phyloP scores from a whole-genome alignment of 495 filamentous ascomycete genomes.

The Mycothermus thermophilus region DNA sequence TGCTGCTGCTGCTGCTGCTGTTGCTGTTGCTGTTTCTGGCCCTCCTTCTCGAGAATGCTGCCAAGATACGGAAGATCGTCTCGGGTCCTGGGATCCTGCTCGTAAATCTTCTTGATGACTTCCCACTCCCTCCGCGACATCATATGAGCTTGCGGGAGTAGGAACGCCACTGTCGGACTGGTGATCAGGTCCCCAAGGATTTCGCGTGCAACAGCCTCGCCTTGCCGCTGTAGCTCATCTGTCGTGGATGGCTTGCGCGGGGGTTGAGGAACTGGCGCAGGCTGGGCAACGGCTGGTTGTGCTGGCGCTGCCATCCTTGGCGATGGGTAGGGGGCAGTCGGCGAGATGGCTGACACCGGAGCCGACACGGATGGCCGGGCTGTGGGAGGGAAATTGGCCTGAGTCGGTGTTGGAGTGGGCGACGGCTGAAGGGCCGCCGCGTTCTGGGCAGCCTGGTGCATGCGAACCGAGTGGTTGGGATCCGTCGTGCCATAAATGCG shows the following conservation, averaged over 20 bases:
- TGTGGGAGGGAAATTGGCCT: constrained; percentile 6
- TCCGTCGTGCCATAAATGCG: constrained; percentile 22
- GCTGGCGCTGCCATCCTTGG: constrained; percentile 23
- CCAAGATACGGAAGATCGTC: constrained; percentile 37
- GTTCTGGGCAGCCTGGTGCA: constrained; percentile 1
- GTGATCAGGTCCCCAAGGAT: constrained; percentile 46
- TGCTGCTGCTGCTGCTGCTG: constrained; percentile 6
- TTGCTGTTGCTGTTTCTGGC: constrained; percentile 5
- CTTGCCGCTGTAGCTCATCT: constrained; percentile 20
- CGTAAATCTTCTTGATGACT: constrained; percentile 46
- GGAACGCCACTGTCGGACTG: constrained; percentile 49
- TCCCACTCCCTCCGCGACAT: constrained; percentile 50
- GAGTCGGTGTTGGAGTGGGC: constrained; percentile 14
- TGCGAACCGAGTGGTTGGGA: background rate
- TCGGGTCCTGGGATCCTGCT: constrained; percentile 34
- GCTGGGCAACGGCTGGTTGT: constrained; percentile 14
- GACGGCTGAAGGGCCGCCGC: constrained; percentile 7
- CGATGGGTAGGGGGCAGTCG: constrained; percentile 29
- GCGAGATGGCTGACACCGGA: constrained; percentile 35
- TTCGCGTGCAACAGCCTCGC: constrained; percentile 37
- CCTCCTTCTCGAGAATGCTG: constrained; percentile 29
- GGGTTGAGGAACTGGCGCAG: constrained; percentile 15
- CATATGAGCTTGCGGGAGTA: constrained; percentile 49
- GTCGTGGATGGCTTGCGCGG: constrained; percentile 2
- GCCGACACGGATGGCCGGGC: constrained; percentile 27